Percentiles rank a stretch among this genome's conserved stretches.
Evolutionary conservation across 352 stramenopile species (phyloP).

Genomic region (Blastocystis sp.): DNA sequence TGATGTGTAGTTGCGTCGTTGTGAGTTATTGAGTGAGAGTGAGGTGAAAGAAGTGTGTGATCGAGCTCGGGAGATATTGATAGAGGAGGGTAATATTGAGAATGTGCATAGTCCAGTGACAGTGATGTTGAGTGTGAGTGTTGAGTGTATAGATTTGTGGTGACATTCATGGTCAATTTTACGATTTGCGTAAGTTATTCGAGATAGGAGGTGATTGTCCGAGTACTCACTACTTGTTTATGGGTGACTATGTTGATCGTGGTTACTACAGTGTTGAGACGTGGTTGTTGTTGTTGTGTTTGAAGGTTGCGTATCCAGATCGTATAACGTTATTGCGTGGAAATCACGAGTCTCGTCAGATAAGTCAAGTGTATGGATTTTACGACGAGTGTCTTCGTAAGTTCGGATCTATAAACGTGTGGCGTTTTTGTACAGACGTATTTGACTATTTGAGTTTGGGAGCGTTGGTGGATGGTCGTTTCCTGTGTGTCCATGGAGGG

Average conservation of each 20-base stretch:
- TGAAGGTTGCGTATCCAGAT: conserved; percentile 98
- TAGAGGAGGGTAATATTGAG: conserved; percentile 99
- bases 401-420: conserved; percentile 98
- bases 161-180: conserved; percentile 99
- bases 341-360: conserved; percentile 97
- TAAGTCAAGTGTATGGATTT: conserved; percentile 99
- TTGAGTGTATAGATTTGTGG: conserved; percentile 90
- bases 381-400: conserved; percentile 98
- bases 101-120: conserved; percentile 96
- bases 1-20: conserved; percentile 77
- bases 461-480: conserved; percentile 98
- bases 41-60: conserved; percentile 97
- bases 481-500: conserved; percentile 98
- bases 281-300: conserved; percentile 93
- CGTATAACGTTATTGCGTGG: conserved; percentile 97
- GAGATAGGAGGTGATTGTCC: conserved; percentile 96
- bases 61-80: conserved; percentile 95
- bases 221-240: conserved; percentile 99
- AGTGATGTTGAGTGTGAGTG: conserved; percentile 80
- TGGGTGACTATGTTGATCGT: conserved; percentile 99
- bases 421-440: conserved; percentile 98
- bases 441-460: conserved; percentile 98
- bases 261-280: conserved; percentile 99
- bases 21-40: conserved; percentile 96
- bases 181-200: conserved; percentile 93